Conservation (phyloP, 805 yeast genomes). For the Komagataella phaffii region DNA sequence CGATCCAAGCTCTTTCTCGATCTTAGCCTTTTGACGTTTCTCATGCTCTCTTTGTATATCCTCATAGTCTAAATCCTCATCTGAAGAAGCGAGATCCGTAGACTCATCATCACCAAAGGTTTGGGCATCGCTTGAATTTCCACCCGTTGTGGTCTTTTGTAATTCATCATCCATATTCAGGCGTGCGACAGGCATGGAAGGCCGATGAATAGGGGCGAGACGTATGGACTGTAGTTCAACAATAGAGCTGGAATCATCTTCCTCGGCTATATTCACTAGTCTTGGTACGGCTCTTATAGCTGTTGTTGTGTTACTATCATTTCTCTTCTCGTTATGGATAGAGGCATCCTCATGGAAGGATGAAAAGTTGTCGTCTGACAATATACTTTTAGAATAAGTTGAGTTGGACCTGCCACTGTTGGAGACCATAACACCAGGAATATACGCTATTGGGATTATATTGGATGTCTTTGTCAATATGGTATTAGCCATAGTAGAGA, state of each 20-base stretch:
- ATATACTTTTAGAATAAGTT: slow-evolving; percentile 18
- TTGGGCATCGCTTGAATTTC: neutral
- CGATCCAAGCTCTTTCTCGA: neutral
- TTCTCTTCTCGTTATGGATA: slow-evolving; percentile 23
- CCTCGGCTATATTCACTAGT: slow-evolving; percentile 34
- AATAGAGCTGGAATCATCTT: slow-evolving; percentile 1
- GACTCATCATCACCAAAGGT: neutral
- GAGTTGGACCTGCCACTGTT: slow-evolving; percentile 31
- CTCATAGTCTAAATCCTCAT: slow-evolving; percentile 1
- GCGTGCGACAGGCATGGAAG: neutral
- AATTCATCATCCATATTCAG: neutral
- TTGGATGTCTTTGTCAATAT: slow-evolving; percentile 73
- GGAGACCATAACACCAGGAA: slow-evolving; percentile 80
- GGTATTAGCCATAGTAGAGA: slow-evolving; percentile 37
- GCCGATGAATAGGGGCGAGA: neutral
- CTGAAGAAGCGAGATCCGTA: slow-evolving; percentile 2
- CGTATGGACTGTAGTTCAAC: neutral
- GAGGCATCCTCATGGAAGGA: slow-evolving; percentile 33
- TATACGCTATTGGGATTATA: slow-evolving; percentile 82
- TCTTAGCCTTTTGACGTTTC: neutral
- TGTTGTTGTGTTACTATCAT: slow-evolving; percentile 40
- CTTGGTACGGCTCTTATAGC: slow-evolving; percentile 70
- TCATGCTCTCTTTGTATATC: neutral
- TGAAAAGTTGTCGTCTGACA: slow-evolving; percentile 23
- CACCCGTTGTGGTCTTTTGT: neutral